phyloP scores from a whole-genome alignment of 805 yeast genomes.

The Candida gorgasii region DNA sequence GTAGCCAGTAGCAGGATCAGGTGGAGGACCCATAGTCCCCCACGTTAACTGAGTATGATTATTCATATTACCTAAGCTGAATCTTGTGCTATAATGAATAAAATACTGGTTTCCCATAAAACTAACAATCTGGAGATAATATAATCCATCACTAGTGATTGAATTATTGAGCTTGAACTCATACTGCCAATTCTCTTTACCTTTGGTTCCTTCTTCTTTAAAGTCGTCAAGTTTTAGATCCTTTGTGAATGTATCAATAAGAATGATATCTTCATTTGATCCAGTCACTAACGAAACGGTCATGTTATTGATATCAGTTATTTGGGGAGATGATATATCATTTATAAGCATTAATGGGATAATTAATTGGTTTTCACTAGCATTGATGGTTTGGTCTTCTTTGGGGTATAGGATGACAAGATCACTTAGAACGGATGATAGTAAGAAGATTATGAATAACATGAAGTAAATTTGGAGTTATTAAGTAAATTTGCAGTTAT shows the following conservation, averaged over 20 bases:
- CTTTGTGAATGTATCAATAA: conserved; percentile 6
- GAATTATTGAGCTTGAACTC: conserved; percentile 1
- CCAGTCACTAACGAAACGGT: conserved; percentile 14
- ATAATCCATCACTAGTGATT: conserved; percentile 13
- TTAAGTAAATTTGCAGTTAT: not conserved
- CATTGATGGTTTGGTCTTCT: not conserved
- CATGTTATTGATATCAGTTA: conserved; percentile 7
- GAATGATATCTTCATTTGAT: conserved; percentile 11
- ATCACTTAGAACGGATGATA: conserved; percentile 4
- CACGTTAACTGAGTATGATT: conserved; percentile 6
- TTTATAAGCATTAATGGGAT: conserved; percentile 12
- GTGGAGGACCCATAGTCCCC: conserved; percentile 13
- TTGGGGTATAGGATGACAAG: conserved; percentile 12
- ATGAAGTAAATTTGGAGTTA: too few species aligned
- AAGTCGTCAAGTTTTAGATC: not conserved
- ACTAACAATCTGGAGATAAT: conserved; percentile 15
- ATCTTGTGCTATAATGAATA: conserved; percentile 16
- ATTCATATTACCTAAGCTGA: conserved; percentile 9
- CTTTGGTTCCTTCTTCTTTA: not conserved
- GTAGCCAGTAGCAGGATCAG: not conserved
- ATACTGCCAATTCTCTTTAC: conserved; percentile 1
- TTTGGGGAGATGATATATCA: conserved; percentile 11
- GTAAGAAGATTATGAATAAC: not conserved
- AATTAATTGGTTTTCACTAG: conserved; percentile 4
- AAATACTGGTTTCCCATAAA: conserved; percentile 3